Evolutionary conservation across 2,329 filamentous ascomycete species (phyloP).

Genomic region (Talaromyces marneffei): DNA sequence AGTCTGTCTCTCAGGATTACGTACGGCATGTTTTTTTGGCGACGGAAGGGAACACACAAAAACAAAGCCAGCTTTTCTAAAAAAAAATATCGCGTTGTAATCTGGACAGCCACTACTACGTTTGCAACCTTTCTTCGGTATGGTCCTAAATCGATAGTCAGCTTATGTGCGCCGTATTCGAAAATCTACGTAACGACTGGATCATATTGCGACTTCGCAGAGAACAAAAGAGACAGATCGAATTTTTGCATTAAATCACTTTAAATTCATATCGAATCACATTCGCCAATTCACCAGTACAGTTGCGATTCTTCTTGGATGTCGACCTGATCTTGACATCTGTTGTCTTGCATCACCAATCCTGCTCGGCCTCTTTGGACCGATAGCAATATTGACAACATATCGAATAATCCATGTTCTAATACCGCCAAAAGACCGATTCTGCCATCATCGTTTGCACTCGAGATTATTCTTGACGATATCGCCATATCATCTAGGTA

Average conservation of each 20-base stretch:
- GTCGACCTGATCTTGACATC: not conserved
- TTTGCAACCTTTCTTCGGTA: slow-evolving; percentile 32
- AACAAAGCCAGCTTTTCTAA: slow-evolving; percentile 27
- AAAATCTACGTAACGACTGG: slow-evolving; percentile 40
- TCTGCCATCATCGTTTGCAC: not conserved
- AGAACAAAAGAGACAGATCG: slow-evolving; percentile 7
- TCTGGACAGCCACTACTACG: slow-evolving; percentile 38
- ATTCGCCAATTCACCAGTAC: not conserved
- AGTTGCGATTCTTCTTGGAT: not conserved
- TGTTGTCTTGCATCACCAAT: not conserved
- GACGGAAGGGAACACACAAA: slow-evolving; percentile 28
- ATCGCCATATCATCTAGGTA: slow-evolving; percentile 3
- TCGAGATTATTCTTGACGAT: not conserved
- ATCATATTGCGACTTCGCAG: slow-evolving; percentile 31
- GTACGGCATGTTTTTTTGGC: slow-evolving; percentile 34
- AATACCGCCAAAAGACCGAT: not conserved
- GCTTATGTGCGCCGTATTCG: slow-evolving; percentile 34
- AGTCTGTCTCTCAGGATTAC: slow-evolving; percentile 27
- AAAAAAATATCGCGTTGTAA: slow-evolving; percentile 38
- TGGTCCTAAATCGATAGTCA: slow-evolving; percentile 37
- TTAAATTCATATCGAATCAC: not conserved
- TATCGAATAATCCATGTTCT: not conserved
- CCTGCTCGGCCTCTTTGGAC: not conserved
- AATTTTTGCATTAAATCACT: slow-evolving; percentile 7
- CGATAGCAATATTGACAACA: not conserved